Evolutionary conservation across 345 rosid species (phyloP).

Genomic region (Hibiscus syriacus): DNA sequence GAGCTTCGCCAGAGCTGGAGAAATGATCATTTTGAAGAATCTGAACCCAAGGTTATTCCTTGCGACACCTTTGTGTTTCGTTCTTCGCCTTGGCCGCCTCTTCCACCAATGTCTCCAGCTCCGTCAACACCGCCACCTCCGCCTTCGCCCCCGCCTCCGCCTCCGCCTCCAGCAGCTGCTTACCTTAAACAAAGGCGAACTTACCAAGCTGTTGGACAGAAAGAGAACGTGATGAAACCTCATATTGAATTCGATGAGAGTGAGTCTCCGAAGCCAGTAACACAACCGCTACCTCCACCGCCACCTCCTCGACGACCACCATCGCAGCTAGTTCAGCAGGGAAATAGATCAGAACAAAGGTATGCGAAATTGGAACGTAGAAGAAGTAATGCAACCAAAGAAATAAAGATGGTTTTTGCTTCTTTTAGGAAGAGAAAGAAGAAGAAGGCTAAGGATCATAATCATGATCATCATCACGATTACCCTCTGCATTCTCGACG

Average conservation of each 20-base stretch:
- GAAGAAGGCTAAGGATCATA: conserved; percentile 34
- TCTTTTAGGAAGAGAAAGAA: conserved; percentile 58
- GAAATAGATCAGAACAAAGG: conserved; percentile 13
- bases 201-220: conserved; percentile 28
- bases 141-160: conserved; percentile 29
- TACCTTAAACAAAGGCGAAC: conserved; percentile 26
- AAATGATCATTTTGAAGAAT: conserved; percentile 25
- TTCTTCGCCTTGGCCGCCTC: conserved; percentile 7
- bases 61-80: conserved; percentile 47
- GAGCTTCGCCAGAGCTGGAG: conserved; percentile 21
- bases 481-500: conserved; percentile 10
- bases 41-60: conserved; percentile 42
- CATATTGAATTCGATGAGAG: conserved; percentile 6
- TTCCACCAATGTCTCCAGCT: conserved; percentile 15
- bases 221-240: conserved; percentile 19
- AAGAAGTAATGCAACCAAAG: conserved; percentile 62
- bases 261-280: conserved; percentile 23
- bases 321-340: conserved; percentile 14
- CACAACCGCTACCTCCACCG: conserved; percentile 31
- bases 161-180: conserved; percentile 23
- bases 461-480: conserved; percentile 1
- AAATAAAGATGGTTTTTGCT: conserved; percentile 61
- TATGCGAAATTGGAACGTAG: conserved; percentile 40
- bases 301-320: conserved; percentile 29
- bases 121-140: conserved; percentile 27